A percentile compares a stretch with the other conserved stretches of the same genome.
Conservation (phyloP, 2,329 filamentous ascomycete species). For the Pseudogymnoascus sp. region DNA sequence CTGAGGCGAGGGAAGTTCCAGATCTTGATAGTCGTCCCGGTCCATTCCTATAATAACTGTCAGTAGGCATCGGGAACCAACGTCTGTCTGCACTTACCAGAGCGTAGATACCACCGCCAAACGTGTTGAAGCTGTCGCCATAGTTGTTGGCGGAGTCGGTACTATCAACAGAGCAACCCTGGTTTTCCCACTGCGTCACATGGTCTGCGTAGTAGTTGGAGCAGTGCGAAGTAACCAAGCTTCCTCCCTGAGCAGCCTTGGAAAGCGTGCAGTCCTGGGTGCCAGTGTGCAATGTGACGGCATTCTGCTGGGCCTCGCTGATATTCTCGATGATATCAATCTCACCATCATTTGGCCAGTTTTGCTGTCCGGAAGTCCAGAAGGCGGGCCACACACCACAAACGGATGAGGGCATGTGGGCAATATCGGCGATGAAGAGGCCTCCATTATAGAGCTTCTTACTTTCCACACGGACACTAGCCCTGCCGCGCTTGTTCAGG, state of each 20-base stretch:
- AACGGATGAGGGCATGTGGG: conserved; percentile 34
- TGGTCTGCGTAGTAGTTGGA: conserved; percentile 18
- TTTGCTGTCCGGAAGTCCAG: conserved; percentile 23
- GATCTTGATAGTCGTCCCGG: conserved; percentile 53
- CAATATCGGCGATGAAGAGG: conserved; percentile 38
- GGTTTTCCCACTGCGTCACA: conserved; percentile 33
- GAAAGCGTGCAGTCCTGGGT: conserved; percentile 22
- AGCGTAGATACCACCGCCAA: conserved; percentile 42
- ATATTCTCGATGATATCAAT: conserved; percentile 41
- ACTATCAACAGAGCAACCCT: conserved; percentile 18
- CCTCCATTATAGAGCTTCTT: conserved; percentile 37
- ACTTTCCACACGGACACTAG: conserved; percentile 36
- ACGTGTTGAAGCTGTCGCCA: conserved; percentile 20
- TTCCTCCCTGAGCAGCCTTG: conserved; percentile 27
- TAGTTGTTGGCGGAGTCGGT: conserved; percentile 18
- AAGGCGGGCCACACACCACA: conserved; percentile 17
- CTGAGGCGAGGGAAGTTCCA: conserved; percentile 66
- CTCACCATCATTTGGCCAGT: conserved; percentile 20
- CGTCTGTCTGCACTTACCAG: conserved; percentile 35
- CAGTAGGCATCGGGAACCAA: conserved; percentile 34
- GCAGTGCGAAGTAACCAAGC: conserved; percentile 15
- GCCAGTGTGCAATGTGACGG: conserved; percentile 19
- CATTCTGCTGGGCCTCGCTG: conserved; percentile 37
- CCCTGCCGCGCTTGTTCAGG: conserved; percentile 29
- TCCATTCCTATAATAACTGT: conserved; percentile 58